phyloP scores from a whole-genome alignment of 2,329 filamentous ascomycete species.

The Teratosphaeriaceae sp. region DNA sequence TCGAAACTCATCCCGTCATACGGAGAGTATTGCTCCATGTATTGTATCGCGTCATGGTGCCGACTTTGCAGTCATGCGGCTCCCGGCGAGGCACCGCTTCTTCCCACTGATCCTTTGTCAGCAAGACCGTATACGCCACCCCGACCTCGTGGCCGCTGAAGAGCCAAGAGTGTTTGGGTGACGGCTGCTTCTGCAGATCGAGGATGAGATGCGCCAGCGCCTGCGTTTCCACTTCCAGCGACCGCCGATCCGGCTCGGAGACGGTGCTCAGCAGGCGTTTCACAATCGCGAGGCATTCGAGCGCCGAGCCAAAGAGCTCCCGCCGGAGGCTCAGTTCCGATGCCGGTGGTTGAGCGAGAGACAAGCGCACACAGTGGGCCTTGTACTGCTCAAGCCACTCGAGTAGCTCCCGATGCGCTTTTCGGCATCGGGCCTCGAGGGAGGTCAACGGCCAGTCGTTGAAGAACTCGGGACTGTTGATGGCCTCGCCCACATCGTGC shows the following conservation, averaged over 20 bases:
- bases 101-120: conserved; percentile 17
- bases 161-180: conserved; percentile 21
- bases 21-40: conserved; percentile 10
- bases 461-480: conserved; percentile 12
- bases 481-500: conserved; percentile 11
- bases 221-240: conserved; percentile 26
- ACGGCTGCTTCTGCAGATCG: conserved; percentile 22
- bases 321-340: conserved; percentile 17
- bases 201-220: conserved; percentile 23
- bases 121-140: conserved; percentile 16
- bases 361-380: conserved; percentile 15
- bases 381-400: conserved; percentile 22
- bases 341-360: conserved; percentile 11
- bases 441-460: conserved; percentile 7
- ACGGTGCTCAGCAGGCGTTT: conserved; percentile 18
- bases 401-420: conserved; percentile 11
- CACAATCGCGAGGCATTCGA: conserved; percentile 18
- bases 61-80: conserved; percentile 8
- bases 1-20: conserved; percentile 6
- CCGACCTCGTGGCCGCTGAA: conserved; percentile 22
- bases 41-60: conserved; percentile 8
- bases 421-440: conserved; percentile 11
- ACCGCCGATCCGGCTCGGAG: conserved; percentile 14
- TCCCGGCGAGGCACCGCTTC: conserved; percentile 8
- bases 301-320: conserved; percentile 17